Evolutionary conservation across 139 green algal species (phyloP).

Genomic region (Desmodesmus armatus): DNA sequence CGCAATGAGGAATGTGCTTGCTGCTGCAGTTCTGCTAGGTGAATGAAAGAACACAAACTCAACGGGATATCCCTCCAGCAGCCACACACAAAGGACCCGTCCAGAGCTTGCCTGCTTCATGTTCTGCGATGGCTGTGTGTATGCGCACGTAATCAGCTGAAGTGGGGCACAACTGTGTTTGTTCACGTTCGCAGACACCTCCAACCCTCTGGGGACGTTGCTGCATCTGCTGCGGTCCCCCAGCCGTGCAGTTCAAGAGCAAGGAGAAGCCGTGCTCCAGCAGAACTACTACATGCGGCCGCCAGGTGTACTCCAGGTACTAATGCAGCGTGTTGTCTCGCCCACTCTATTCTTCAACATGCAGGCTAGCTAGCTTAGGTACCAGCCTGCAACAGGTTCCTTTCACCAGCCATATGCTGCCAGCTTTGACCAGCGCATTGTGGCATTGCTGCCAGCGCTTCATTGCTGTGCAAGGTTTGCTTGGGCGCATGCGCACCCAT

Average conservation of each 20-base stretch:
- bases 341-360: too few species aligned
- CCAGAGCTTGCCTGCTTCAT: background rate
- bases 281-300: conserved; percentile 25
- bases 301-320: background rate
- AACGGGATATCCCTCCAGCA: background rate
- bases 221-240: conserved; percentile 19
- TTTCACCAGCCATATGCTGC: too few species aligned
- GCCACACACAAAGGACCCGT: background rate
- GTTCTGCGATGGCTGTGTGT: too few species aligned
- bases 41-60: background rate
- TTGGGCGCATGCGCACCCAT: background rate
- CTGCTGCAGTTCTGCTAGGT: background rate
- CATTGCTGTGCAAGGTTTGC: background rate
- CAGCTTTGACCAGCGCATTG: background rate
- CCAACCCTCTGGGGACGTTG: conserved; percentile 1
- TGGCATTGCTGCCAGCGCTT: background rate
- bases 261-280: background rate
- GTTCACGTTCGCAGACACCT: background rate
- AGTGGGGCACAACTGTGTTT: too few species aligned
- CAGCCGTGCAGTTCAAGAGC: background rate
- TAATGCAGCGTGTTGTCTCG: background rate
- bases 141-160: too few species aligned
- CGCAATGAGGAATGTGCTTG: too few species aligned
- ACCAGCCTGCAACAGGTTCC: too few species aligned
- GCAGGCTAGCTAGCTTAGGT: too few species aligned